These are phyloP conservation scores for Bothriochloa decipiens DNA, from an alignment of 176 grass and related monocot genomes.

Conservation along the genomic window DNA sequence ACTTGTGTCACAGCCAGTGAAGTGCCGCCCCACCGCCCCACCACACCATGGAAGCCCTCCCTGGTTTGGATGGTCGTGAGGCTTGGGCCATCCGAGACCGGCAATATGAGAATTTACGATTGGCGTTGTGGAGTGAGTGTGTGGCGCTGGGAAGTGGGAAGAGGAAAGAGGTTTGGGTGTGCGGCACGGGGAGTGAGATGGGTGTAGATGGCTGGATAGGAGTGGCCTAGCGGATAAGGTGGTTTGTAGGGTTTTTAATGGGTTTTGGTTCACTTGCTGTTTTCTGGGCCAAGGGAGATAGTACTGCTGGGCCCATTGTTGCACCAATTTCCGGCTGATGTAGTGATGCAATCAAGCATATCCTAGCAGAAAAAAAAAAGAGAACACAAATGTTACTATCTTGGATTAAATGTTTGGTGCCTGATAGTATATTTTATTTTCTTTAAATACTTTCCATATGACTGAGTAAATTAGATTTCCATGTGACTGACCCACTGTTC, in stretches of 20 bases:
- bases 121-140: too few relatives aligned
- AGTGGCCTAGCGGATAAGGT: too few relatives aligned
- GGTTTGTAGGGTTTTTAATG: not conserved
- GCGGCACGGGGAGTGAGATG: not conserved
- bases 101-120: too few relatives aligned
- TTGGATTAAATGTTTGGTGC: not conserved
- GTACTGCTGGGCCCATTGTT: not conserved
- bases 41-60: too few relatives aligned
- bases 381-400: not conserved
- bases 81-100: too few relatives aligned
- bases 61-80: too few relatives aligned
- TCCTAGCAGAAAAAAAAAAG: not conserved
- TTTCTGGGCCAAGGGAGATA: not conserved
- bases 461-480: not conserved
- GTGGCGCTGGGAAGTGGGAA: not conserved
- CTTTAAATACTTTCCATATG: not conserved
- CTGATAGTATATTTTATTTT: conserved; percentile 19
- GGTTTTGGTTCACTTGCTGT: not conserved
- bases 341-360: not conserved
- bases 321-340: not conserved
- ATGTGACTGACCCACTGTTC: conserved; percentile 34
- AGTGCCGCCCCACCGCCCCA: not conserved
- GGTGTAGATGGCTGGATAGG: too few relatives aligned
- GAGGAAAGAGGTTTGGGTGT: not conserved
- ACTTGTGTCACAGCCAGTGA: too few relatives aligned